phyloP scores from a whole-genome alignment of 768 basidiomycete species.

The Tremella fuciformis region DNA sequence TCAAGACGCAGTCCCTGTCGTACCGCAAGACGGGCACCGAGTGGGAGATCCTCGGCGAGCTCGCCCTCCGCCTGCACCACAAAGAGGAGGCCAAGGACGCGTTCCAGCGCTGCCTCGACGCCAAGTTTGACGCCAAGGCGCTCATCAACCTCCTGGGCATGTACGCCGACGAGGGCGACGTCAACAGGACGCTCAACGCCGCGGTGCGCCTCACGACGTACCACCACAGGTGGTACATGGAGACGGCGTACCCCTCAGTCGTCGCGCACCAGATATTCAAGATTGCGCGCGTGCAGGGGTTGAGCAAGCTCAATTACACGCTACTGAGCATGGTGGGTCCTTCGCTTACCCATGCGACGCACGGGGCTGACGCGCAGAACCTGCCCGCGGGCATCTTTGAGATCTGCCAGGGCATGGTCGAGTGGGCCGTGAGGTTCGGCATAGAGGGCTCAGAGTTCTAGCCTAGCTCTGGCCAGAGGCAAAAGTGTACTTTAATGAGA shows the following conservation, averaged over 20 bases:
- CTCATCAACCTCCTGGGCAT: constrained; percentile 91
- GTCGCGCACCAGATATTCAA: constrained; percentile 90
- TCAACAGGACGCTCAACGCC: constrained; percentile 82
- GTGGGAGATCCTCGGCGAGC: constrained; percentile 96
- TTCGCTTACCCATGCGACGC: neutral
- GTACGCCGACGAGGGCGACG: constrained; percentile 95
- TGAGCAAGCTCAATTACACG: constrained; percentile 89
- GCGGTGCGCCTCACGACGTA: constrained; percentile 91
- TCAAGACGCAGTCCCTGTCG: constrained; percentile 96
- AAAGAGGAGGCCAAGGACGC: constrained; percentile 99
- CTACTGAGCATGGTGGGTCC: constrained; percentile 77
- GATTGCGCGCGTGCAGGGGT: constrained; percentile 85
- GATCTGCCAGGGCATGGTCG: constrained; percentile 81
- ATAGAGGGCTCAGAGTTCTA: constrained; percentile 47
- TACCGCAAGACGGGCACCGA: constrained; percentile 95
- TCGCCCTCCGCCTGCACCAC: constrained; percentile 89
- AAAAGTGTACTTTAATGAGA: too few species aligned
- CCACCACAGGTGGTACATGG: constrained; percentile 60
- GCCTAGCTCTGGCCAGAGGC: too few species aligned
- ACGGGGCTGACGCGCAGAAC: constrained; percentile 35
- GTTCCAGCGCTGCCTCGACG: constrained; percentile 88
- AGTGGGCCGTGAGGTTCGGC: constrained; percentile 78
- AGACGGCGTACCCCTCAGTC: constrained; percentile 73
- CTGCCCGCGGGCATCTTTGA: constrained; percentile 83
- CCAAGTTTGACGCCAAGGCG: constrained; percentile 82